phyloP scores from a whole-genome alignment of 176 grass and related monocot genomes.

The Saccharum officinarum region DNA sequence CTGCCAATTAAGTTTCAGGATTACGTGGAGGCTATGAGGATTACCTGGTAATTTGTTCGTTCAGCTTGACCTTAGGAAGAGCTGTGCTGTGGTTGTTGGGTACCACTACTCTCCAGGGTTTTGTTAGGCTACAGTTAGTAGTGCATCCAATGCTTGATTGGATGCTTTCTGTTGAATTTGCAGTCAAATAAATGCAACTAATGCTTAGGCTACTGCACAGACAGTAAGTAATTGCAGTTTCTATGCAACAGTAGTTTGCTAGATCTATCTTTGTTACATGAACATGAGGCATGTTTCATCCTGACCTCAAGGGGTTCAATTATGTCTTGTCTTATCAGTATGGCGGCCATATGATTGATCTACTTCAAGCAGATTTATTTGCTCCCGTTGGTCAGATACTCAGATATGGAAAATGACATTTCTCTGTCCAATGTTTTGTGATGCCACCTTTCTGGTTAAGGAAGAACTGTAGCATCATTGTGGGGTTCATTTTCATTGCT shows the following conservation, averaged over 20 bases:
- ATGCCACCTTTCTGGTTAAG: not conserved
- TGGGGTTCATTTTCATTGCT: not conserved
- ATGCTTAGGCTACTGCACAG: not conserved
- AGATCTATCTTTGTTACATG: conserved; percentile 11
- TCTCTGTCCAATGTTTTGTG: not conserved
- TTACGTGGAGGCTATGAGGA: not conserved
- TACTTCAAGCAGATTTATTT: conserved; percentile 11
- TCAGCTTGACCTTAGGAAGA: conserved; percentile 24
- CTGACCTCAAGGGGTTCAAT: conserved; percentile 1
- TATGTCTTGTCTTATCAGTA: not conserved
- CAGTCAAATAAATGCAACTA: conserved; percentile 4
- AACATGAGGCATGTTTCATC: conserved; percentile 2
- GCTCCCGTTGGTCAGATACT: not conserved
- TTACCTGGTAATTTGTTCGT: not conserved
- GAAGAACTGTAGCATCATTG: not conserved
- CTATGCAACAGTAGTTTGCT: conserved; percentile 16
- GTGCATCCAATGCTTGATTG: conserved; percentile 26
- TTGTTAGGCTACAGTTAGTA: conserved; percentile 1
- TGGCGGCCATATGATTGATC: not conserved
- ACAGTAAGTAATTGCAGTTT: conserved; percentile 18
- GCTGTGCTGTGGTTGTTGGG: conserved; percentile 8
- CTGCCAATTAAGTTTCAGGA: not conserved
- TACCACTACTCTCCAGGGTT: not conserved
- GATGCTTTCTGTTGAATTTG: conserved; percentile 18
- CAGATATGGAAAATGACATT: conserved; percentile 13